These are phyloP conservation scores for Rhododendron williamsianum DNA, from an alignment of 148 eudicot genomes.

Conservation along the genomic window DNA sequence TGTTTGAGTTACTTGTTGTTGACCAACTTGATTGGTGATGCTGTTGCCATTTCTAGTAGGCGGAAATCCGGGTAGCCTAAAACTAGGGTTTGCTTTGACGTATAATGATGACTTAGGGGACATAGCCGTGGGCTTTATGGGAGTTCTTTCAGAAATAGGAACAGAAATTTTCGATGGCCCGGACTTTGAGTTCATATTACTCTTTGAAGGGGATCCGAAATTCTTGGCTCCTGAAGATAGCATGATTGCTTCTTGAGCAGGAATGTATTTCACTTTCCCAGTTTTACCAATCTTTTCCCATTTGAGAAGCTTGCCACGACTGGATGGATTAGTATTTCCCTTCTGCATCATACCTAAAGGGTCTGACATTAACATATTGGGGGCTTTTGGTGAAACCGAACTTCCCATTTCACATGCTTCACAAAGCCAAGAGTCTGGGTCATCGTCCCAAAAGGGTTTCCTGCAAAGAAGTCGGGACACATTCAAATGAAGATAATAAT, in stretches of 20 bases:
- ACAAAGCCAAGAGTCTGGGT: slow-evolving; percentile 19
- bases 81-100: not conserved
- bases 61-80: not conserved
- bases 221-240: slow-evolving; percentile 20
- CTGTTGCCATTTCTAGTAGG: not conserved
- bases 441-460: not conserved
- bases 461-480: slow-evolving; percentile 8
- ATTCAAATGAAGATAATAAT: not conserved
- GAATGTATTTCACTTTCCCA: slow-evolving; percentile 24
- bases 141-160: not conserved
- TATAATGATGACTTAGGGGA: not conserved
- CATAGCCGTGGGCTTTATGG: not conserved
- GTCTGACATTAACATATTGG: not conserved
- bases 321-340: not conserved
- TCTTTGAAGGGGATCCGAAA: not conserved
- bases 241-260: slow-evolving; percentile 24
- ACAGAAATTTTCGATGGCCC: not conserved
- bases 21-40: not conserved
- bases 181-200: not conserved
- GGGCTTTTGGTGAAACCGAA: not conserved
- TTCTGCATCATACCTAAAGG: not conserved
- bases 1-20: not conserved
- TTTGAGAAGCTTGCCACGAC: not conserved
- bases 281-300: slow-evolving; percentile 19
- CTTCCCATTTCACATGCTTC: slow-evolving; percentile 16